Evolutionary conservation across 169 alveolate genomes (phyloP).

Genomic region (Neospora caninum): DNA sequence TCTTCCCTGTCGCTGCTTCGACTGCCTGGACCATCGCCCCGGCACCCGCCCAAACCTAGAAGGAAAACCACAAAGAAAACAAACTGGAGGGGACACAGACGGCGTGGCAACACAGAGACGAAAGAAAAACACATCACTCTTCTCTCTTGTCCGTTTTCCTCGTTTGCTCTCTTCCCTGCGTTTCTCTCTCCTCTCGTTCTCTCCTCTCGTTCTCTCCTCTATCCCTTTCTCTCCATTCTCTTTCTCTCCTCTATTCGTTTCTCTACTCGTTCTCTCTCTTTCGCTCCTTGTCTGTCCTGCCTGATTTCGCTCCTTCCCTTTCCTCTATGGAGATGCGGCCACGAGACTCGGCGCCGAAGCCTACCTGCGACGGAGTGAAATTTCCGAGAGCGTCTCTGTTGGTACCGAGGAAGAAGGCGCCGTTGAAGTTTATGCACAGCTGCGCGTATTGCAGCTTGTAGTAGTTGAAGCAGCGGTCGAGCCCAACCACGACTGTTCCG

Average conservation of each 20-base stretch:
- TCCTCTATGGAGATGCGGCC: too few species aligned
- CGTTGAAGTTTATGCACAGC: slow-evolving; percentile 68
- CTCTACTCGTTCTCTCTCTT: background rate
- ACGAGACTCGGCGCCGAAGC: too few species aligned
- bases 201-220: background rate
- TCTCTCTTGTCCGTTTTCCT: too few species aligned
- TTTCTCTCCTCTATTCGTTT: background rate
- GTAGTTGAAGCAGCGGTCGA: slow-evolving; percentile 73
- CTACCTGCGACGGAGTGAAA: slow-evolving; percentile 66
- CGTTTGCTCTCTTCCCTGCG: too few species aligned
- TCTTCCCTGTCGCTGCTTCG: slow-evolving; percentile 68
- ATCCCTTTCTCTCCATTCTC: background rate
- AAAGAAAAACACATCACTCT: background rate
- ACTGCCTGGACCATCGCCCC: slow-evolving; percentile 78
- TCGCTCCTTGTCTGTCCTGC: too few species aligned
- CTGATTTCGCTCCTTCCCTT: too few species aligned
- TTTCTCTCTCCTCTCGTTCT: background rate
- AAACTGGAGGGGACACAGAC: background rate
- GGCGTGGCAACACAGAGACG: background rate
- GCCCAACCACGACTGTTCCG: slow-evolving; percentile 77
- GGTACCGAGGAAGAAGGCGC: slow-evolving; percentile 74
- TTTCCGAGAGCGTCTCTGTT: slow-evolving; percentile 74
- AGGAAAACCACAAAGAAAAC: background rate
- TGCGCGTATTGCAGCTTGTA: slow-evolving; percentile 77
- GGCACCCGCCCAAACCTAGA: slow-evolving; percentile 80